Conservation (phyloP, 2,329 filamentous ascomycete species). For the Venturia aucupariae region DNA sequence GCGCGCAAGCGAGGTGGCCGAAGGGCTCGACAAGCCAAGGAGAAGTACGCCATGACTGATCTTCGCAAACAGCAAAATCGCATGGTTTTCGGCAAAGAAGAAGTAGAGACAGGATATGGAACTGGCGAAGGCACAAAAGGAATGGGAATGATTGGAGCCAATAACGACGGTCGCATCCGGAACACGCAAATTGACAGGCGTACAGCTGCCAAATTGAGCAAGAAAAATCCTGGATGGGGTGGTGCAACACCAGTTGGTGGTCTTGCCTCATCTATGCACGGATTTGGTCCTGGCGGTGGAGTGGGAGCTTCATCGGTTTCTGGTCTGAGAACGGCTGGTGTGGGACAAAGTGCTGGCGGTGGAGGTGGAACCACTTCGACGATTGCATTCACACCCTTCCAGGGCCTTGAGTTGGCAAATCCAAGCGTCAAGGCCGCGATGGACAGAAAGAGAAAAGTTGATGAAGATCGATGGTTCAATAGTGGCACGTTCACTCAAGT, state of each 20-base stretch:
- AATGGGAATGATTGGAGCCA: slow-evolving; percentile 88
- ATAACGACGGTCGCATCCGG: slow-evolving; percentile 81
- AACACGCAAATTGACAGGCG: slow-evolving; percentile 84
- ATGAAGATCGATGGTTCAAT: slow-evolving; percentile 95
- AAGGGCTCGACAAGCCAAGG: slow-evolving; percentile 87
- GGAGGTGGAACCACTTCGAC: slow-evolving; percentile 65
- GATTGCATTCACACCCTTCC: slow-evolving; percentile 87
- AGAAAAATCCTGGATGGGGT: slow-evolving; percentile 95
- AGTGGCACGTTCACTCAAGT: slow-evolving; percentile 94
- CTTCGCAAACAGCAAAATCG: slow-evolving; percentile 92
- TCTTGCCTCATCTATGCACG: slow-evolving; percentile 70
- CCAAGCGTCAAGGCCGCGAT: slow-evolving; percentile 84
- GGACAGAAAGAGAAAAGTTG: slow-evolving; percentile 81
- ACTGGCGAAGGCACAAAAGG: slow-evolving; percentile 76
- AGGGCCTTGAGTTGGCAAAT: slow-evolving; percentile 90
- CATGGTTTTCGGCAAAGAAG: slow-evolving; percentile 91
- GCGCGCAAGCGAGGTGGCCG: slow-evolving; percentile 85
- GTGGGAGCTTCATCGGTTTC: slow-evolving; percentile 54
- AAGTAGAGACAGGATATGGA: slow-evolving; percentile 86
- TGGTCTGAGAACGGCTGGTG: slow-evolving; percentile 69
- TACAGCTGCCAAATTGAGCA: slow-evolving; percentile 84
- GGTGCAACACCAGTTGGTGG: slow-evolving; percentile 44
- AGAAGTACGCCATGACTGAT: slow-evolving; percentile 94
- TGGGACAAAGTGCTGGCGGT: slow-evolving; percentile 57
- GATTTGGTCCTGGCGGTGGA: slow-evolving; percentile 54